phyloP scores from a whole-genome alignment of 306 rosid genomes.

The Boehmeria nivea region DNA sequence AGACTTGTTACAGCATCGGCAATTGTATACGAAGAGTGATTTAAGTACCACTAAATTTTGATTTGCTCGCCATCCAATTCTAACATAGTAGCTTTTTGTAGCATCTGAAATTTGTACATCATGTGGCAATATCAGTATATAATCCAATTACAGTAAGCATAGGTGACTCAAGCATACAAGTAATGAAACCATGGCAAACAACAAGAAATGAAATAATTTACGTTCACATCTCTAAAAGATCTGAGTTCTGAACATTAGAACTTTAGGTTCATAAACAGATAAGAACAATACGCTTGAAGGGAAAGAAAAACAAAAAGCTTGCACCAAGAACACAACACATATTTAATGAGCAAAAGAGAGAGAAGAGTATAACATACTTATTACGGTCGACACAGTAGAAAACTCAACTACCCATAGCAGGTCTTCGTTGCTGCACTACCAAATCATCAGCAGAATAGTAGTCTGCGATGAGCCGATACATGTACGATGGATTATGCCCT shows the following conservation, averaged over 20 bases:
- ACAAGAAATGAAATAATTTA: too few species aligned
- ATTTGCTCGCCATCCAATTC: conserved; percentile 18
- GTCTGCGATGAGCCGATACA: conserved; percentile 95
- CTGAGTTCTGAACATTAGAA: too few species aligned
- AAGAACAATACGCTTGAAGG: neutral
- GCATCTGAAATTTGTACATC: conserved; percentile 1
- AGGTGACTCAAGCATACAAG: too few species aligned
- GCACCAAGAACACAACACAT: neutral
- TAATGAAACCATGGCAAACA: too few species aligned
- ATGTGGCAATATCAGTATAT: neutral
- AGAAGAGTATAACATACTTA: conserved; percentile 22
- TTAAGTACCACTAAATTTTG: neutral
- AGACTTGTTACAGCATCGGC: conserved; percentile 2
- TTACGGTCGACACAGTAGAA: conserved; percentile 22
- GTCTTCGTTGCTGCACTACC: conserved; percentile 64
- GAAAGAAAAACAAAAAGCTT: neutral
- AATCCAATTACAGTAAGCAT: too few species aligned
- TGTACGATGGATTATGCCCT: conserved; percentile 91
- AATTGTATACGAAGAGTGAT: conserved; percentile 13
- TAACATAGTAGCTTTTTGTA: neutral
- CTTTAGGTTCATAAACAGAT: neutral
- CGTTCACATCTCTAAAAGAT: too few species aligned
- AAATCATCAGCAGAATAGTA: conserved; percentile 95
- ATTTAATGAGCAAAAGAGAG: neutral
- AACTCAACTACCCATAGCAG: conserved; percentile 46